These are phyloP conservation scores for Pneumocystis murina DNA, from an alignment of 1,139 yeast species.

Conservation along the genomic window DNA sequence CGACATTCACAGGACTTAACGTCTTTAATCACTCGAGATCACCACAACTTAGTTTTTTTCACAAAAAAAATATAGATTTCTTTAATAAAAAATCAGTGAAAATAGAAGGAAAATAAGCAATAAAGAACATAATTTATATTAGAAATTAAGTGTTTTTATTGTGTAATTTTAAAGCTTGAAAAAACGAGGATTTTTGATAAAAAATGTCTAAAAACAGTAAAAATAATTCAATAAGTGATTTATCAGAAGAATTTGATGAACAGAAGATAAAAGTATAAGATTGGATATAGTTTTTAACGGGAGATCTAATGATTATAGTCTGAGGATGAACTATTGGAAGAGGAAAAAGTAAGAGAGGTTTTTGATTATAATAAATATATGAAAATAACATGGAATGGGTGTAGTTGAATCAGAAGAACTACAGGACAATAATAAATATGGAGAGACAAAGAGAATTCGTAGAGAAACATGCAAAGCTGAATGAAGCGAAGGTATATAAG, in stretches of 20 bases:
- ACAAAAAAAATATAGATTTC: neutral
- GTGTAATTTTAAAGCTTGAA: neutral
- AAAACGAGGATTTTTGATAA: neutral
- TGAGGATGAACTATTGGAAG: too few relatives aligned
- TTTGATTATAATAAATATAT: too few relatives aligned
- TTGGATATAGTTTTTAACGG: too few relatives aligned
- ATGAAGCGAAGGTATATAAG: neutral
- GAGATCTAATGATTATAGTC: too few relatives aligned
- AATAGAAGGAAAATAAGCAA: neutral
- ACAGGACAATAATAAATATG: neutral
- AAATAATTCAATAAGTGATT: neutral
- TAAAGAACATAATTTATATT: neutral
- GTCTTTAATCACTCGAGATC: neutral
- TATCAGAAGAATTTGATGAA: neutral
- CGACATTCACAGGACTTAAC: neutral
- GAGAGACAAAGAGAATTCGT: neutral
- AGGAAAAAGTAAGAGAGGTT: too few relatives aligned
- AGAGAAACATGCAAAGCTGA: neutral
- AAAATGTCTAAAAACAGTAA: neutral
- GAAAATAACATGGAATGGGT: too few relatives aligned
- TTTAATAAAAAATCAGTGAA: neutral
- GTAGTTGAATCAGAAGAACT: neutral
- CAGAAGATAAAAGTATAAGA: neutral
- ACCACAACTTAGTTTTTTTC: neutral
- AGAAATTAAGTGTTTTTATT: neutral